These are phyloP conservation scores for Kazachstania sp. DNA, from an alignment of 1,139 yeast species.

Conservation along the genomic window DNA sequence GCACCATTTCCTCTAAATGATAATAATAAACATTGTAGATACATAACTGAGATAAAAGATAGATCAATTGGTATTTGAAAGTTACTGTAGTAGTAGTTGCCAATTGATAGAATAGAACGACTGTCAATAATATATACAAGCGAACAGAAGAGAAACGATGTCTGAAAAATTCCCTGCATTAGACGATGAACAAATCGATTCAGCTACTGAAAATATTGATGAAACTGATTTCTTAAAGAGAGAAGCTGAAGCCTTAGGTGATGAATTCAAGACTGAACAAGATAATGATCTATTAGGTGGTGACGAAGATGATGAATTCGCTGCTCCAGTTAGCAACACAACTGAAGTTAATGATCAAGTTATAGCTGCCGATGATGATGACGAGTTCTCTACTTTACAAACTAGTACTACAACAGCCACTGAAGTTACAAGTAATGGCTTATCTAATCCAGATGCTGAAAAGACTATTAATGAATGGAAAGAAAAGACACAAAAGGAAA, in stretches of 20 bases:
- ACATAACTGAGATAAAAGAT: too few relatives aligned
- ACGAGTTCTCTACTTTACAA: slow-evolving; percentile 29
- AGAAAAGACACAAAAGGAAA: slow-evolving; percentile 72
- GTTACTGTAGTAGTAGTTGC: too few relatives aligned
- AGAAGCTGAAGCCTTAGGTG: slow-evolving; percentile 79
- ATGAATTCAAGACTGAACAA: slow-evolving; percentile 60
- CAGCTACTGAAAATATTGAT: slow-evolving; percentile 25
- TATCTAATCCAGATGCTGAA: slow-evolving; percentile 36
- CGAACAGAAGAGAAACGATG: slow-evolving; percentile 37
- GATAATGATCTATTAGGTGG: slow-evolving; percentile 47
- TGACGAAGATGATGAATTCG: slow-evolving; percentile 53
- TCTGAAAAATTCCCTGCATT: slow-evolving; percentile 84
- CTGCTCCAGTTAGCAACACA: slow-evolving; percentile 33
- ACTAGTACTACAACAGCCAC: slow-evolving; percentile 20
- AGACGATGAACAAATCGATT: slow-evolving; percentile 40
- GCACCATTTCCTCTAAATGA: too few relatives aligned
- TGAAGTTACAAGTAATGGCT: background rate
- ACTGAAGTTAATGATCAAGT: slow-evolving; percentile 30
- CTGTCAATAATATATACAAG: background rate
- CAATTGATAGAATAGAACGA: background rate
- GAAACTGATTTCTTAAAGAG: slow-evolving; percentile 68
- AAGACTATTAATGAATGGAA: slow-evolving; percentile 70
- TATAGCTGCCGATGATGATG: slow-evolving; percentile 6
- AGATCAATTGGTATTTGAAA: too few relatives aligned
- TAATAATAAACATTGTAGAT: too few relatives aligned